phyloP scores from a whole-genome alignment of 768 basidiomycete genomes.

The Mycena vulgaris region DNA sequence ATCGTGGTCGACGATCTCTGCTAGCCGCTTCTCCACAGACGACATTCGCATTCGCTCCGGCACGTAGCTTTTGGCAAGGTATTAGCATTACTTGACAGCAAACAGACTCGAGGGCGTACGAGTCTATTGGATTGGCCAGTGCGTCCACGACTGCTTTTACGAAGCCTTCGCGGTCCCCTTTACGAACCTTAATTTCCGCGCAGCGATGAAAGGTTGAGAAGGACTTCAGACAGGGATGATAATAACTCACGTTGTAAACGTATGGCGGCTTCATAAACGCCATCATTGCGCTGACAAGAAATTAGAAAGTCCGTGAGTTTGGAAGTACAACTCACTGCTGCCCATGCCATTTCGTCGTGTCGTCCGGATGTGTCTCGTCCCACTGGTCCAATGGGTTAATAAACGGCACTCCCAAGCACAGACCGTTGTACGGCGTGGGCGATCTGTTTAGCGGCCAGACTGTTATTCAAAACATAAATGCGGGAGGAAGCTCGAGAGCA shows the following conservation, averaged over 20 bases:
- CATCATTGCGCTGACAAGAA: background rate
- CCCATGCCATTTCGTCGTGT: conserved; percentile 4
- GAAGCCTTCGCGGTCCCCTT: conserved; percentile 25
- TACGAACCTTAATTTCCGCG: conserved; percentile 11
- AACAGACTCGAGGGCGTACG: background rate
- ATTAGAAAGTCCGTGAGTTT: background rate
- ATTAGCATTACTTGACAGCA: no score
- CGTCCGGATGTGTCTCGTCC: conserved; percentile 11
- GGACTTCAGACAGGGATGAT: background rate
- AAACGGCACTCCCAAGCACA: conserved; percentile 30
- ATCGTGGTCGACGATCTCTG: conserved; percentile 29
- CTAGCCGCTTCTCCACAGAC: conserved; percentile 24
- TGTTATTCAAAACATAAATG: no score
- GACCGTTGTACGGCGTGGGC: conserved; percentile 29
- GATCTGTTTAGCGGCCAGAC: conserved; percentile 25
- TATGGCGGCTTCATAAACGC: conserved; percentile 14
- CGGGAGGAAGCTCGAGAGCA: no score
- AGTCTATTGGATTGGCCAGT: conserved; percentile 23
- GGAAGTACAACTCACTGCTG: conserved; percentile 24
- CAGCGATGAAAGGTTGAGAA: no score
- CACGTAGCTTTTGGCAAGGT: conserved; percentile 9
- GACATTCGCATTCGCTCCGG: no score
- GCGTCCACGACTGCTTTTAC: conserved; percentile 23
- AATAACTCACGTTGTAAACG: conserved; percentile 31
- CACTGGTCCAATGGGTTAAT: conserved; percentile 23